Base-by-base conservation (phyloP, 805 yeast genomes). In the Brettanomyces naardenensis region DNA sequence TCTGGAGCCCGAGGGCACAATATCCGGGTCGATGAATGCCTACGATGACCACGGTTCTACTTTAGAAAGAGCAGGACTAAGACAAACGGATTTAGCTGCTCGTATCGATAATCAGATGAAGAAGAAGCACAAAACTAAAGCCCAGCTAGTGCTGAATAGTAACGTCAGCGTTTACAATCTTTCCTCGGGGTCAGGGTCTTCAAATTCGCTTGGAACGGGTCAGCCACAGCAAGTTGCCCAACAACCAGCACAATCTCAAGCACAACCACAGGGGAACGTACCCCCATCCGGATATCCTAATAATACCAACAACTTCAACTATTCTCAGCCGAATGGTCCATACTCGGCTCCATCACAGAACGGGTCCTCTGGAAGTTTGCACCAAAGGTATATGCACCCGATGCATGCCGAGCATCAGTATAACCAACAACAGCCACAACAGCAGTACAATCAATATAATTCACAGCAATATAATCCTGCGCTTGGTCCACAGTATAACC, bases 21-120 rank as follows among this genome's bases (percentile, higher is more conserved):
- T 23, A 23, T 23, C 30, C n/a, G n/a, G 17, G 4, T 9, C 40
- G 10, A 14, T 46, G 6, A 58, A 54, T 37, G 38, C 40, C 3
- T 56, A 54, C 41, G 62, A 54, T 34, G 62, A 58, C 38, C 46
- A 51, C 19, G 36, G 39, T 4, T 49, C 61, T 2, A 41, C 58
- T 2, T 44, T 50, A 7, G 48, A 52, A 19, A 45, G 53, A 23
- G 58, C 56, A 2, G 64, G 64, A 1, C 42, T 59, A 5, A 47
- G 63, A 28, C 55, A 54, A 30, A 56, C 63, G 1, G 47, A 49
- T 36, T 36, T 56, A 14, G 41, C 53, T 4, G 40, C 52, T 6
- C 59, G 51, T 29, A 38, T 57, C 10, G 48, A 51, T 25, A 44
- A 37, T 11, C 47, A 52, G 28, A 51, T 46, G 31, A 51, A 49